phyloP scores from a whole-genome alignment of 225 moss, liverwort and hornwort species.

The Physcomitrium patens region DNA sequence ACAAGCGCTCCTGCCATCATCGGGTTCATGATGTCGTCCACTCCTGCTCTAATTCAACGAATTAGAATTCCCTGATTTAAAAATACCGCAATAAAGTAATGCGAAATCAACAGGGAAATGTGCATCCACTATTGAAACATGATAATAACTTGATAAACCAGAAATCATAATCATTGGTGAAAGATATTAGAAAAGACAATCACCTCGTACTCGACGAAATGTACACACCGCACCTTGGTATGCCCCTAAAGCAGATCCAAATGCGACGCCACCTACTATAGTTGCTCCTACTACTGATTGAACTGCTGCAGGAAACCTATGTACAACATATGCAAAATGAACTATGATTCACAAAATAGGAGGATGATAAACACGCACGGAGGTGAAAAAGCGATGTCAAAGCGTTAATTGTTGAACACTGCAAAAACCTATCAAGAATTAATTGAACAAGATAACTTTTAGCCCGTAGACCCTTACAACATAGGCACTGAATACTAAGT shows the following conservation, averaged over 20 bases:
- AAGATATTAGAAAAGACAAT: slow-evolving; percentile 28
- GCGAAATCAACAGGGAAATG: not conserved
- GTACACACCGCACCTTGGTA: slow-evolving; percentile 54
- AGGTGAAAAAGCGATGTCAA: not conserved
- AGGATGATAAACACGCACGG: not conserved
- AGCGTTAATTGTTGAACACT: not conserved
- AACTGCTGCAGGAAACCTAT: slow-evolving; percentile 53
- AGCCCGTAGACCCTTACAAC: slow-evolving; percentile 15
- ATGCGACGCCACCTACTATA: slow-evolving; percentile 46
- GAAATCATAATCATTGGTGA: not conserved
- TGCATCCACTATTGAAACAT: not conserved
- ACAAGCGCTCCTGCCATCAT: slow-evolving; percentile 54
- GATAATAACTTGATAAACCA: not conserved
- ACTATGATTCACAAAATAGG: not conserved
- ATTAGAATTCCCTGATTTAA: slow-evolving; percentile 28
- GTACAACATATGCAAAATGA: not conserved
- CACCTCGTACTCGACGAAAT: slow-evolving; percentile 52
- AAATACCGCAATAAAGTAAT: not conserved
- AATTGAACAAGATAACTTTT: slow-evolving; percentile 9
- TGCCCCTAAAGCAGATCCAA: slow-evolving; percentile 53
- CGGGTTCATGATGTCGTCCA: slow-evolving; percentile 55
- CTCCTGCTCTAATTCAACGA: slow-evolving; percentile 34
- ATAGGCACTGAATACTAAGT: not conserved
- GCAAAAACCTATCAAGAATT: not conserved
- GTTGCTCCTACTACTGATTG: slow-evolving; percentile 51